A percentile compares a stretch with the other conserved stretches of the same genome.
These are phyloP conservation scores for Yarrowia divulgata DNA, from an alignment of 805 yeast genomes.

Conservation along the genomic window DNA sequence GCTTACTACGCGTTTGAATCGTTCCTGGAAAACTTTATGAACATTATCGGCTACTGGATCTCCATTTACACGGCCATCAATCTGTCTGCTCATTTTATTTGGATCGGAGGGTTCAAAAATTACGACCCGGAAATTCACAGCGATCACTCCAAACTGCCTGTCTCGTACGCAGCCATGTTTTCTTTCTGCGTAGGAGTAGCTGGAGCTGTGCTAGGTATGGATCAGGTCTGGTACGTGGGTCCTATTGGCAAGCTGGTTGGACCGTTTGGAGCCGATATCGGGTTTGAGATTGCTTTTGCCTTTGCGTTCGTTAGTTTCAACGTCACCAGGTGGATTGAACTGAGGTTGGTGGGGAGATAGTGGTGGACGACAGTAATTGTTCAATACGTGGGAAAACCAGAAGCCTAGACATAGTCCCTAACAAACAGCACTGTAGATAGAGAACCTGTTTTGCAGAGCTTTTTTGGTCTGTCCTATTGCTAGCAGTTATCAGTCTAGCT, in stretches of 20 bases:
- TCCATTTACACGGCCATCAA: constrained; percentile 81
- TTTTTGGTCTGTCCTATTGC: too few relatives aligned
- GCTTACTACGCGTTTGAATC: constrained; percentile 75
- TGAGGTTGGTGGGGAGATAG: constrained; percentile 60
- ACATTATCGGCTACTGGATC: constrained; percentile 88
- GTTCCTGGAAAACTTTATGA: constrained; percentile 88
- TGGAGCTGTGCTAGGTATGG: constrained; percentile 88
- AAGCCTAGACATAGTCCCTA: too few relatives aligned
- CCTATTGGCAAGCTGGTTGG: constrained; percentile 70
- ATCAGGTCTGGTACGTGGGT: constrained; percentile 86
- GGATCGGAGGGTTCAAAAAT: constrained; percentile 65
- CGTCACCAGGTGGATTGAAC: constrained; percentile 67
- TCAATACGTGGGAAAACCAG: too few relatives aligned
- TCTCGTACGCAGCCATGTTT: constrained; percentile 77
- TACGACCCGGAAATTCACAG: constrained; percentile 71
- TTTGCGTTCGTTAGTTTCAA: constrained; percentile 72
- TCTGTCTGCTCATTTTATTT: constrained; percentile 83
- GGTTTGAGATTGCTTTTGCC: constrained; percentile 75
- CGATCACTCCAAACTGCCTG: constrained; percentile 65
- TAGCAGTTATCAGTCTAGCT: too few relatives aligned
- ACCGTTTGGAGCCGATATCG: constrained; percentile 78
- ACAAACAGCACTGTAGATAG: too few relatives aligned
- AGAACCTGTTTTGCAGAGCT: too few relatives aligned
- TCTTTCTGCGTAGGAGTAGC: constrained; percentile 85
- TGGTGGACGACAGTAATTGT: too few relatives aligned